These are phyloP conservation scores for Carnegiea gigantea DNA, from an alignment of 179 eudicot species.

Conservation along the genomic window DNA sequence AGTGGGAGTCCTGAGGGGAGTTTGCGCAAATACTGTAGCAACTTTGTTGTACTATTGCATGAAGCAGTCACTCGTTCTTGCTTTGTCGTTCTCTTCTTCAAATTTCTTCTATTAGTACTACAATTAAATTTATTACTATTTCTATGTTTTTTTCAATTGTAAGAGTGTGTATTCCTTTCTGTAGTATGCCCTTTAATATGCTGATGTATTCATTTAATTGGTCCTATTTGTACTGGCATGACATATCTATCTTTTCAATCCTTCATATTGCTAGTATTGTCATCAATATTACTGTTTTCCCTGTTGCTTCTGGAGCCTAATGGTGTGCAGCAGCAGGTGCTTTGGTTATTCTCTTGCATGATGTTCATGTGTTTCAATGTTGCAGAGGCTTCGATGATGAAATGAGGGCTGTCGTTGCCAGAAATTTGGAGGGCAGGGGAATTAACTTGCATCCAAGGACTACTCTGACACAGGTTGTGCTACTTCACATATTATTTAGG, in stretches of 20 bases:
- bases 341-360: background rate
- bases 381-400: conserved; percentile 98
- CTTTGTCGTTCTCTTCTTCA: background rate
- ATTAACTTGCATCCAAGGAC: conserved; percentile 80
- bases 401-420: conserved; percentile 93
- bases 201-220: background rate
- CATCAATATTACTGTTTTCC: background rate
- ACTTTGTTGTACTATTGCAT: no score
- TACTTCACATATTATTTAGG: conserved; percentile 6
- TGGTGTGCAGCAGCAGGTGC: background rate
- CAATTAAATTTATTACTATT: no score
- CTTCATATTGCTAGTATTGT: background rate
- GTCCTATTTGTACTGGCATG: background rate
- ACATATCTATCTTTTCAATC: no score
- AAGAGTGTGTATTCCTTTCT: background rate
- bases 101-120: background rate
- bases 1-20: no score
- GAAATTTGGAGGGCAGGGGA: conserved; percentile 94
- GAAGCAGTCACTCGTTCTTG: background rate
- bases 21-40: no score
- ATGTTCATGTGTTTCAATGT: background rate
- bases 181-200: background rate
- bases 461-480: conserved; percentile 64
- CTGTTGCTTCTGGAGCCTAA: background rate
- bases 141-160: no score